These are phyloP conservation scores for Coemansia sp. DNA, from an alignment of 192 early-diverging fungal species.

Conservation along the genomic window DNA sequence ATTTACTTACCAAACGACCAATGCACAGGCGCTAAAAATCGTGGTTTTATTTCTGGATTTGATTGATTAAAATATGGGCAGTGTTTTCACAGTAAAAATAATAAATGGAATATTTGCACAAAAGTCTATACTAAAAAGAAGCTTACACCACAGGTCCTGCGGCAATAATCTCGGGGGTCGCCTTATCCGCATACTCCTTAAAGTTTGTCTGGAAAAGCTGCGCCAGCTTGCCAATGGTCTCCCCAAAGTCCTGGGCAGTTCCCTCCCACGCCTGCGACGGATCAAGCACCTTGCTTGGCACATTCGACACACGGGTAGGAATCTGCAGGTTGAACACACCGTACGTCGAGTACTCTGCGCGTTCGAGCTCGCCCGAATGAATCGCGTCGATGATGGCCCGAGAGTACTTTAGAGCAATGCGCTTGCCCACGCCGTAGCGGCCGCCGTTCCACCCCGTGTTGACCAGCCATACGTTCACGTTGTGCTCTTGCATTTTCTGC, in stretches of 20 bases:
- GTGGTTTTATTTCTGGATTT: too few relatives aligned
- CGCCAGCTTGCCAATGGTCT: constrained; percentile 74
- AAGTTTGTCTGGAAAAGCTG: constrained; percentile 89
- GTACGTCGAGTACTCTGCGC: constrained; percentile 81
- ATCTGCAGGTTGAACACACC: constrained; percentile 86
- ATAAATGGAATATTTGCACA: not conserved
- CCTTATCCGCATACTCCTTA: constrained; percentile 75
- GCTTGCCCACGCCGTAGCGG: constrained; percentile 83
- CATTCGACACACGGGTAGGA: constrained; percentile 75
- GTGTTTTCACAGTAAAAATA: not conserved
- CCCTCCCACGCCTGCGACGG: constrained; percentile 87
- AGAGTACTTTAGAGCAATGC: constrained; percentile 94
- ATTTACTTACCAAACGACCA: too few relatives aligned
- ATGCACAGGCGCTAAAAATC: too few relatives aligned
- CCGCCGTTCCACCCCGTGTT: constrained; percentile 99
- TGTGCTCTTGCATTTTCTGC: constrained; percentile 87
- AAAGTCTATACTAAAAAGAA: not conserved
- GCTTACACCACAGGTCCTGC: constrained; percentile 65
- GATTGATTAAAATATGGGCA: not conserved
- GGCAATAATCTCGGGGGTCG: constrained; percentile 69
- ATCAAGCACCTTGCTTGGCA: constrained; percentile 88
- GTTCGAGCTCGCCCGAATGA: constrained; percentile 87
- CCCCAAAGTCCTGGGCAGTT: constrained; percentile 61
- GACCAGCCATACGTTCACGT: constrained; percentile 88
- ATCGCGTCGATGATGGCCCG: constrained; percentile 97